Evolutionary conservation across 1,284 basidiomycete genomes (phyloP).

Genomic region (Cryptococcus hybrid): DNA sequence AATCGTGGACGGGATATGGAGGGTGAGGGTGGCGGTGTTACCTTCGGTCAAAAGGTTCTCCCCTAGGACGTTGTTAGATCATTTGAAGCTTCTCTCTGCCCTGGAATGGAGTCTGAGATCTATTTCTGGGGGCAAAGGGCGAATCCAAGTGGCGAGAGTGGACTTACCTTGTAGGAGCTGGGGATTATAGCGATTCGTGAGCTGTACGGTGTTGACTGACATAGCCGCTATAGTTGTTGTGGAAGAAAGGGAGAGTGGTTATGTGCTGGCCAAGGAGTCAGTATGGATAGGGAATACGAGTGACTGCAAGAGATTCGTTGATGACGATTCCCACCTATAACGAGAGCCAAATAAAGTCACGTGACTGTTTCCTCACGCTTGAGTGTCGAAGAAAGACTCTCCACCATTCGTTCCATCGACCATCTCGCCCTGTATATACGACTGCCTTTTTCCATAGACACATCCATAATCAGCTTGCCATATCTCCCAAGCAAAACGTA

Average conservation of each 20-base stretch:
- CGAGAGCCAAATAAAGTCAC: background rate
- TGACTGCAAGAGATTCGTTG: background rate
- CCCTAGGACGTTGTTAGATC: conserved; percentile 8
- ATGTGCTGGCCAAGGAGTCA: background rate
- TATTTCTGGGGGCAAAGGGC: background rate
- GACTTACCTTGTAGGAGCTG: conserved; percentile 7
- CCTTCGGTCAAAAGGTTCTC: conserved; percentile 32
- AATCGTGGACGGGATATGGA: conserved; percentile 39
- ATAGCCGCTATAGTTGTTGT: background rate
- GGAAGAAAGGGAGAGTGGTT: background rate
- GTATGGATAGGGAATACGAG: background rate
- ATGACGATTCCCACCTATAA: background rate
- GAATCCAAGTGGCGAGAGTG: background rate
- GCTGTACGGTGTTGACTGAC: conserved; percentile 13
- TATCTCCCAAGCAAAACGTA: background rate
- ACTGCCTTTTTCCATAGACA: too few species aligned
- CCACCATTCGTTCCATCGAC: too few species aligned
- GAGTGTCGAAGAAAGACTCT: background rate
- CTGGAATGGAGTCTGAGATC: too few species aligned
- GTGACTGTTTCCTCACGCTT: background rate
- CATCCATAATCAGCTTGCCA: too few species aligned
- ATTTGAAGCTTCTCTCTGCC: too few species aligned
- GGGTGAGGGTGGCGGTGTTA: conserved; percentile 32
- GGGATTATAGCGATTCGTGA: conserved; percentile 1
- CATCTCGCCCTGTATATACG: too few species aligned